Conservation (phyloP, 2,329 filamentous ascomycete genomes). For the Colletotrichum karsti region DNA sequence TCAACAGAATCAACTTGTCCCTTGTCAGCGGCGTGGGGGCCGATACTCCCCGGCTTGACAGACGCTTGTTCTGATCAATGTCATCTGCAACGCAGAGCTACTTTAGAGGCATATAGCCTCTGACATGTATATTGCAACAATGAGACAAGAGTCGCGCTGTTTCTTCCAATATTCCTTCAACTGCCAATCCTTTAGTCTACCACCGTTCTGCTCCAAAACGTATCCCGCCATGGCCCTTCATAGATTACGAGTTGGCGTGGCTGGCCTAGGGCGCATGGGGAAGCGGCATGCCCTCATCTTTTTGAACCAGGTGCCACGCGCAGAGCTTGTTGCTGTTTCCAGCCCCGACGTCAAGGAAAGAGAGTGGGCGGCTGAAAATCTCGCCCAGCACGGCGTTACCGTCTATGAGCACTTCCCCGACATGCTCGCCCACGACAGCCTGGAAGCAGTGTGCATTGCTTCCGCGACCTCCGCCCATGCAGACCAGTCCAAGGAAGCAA, state of each 20-base stretch:
- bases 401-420: constrained; percentile 55
- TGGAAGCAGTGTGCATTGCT: constrained; percentile 49
- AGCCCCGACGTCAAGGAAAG: constrained; percentile 53
- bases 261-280: constrained; percentile 62
- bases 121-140: no score
- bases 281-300: constrained; percentile 60
- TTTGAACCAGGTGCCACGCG: constrained; percentile 53
- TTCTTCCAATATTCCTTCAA: neutral
- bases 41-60: no score
- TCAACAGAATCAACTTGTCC: no score
- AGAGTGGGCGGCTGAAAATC: constrained; percentile 51
- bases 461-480: constrained; percentile 63
- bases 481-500: constrained; percentile 64
- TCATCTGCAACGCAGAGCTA: no score
- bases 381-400: constrained; percentile 52
- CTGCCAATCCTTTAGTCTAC: neutral
- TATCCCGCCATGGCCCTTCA: neutral
- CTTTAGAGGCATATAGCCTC: no score
- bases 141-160: neutral
- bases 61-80: no score
- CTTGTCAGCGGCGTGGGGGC: no score
- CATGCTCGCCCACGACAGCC: constrained; percentile 49
- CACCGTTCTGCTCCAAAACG: neutral
- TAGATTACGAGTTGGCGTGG: constrained; percentile 50
- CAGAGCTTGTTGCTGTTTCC: constrained; percentile 58